Conservation (phyloP, 768 basidiomycete species). For the Sarcomyxa edulis region DNA sequence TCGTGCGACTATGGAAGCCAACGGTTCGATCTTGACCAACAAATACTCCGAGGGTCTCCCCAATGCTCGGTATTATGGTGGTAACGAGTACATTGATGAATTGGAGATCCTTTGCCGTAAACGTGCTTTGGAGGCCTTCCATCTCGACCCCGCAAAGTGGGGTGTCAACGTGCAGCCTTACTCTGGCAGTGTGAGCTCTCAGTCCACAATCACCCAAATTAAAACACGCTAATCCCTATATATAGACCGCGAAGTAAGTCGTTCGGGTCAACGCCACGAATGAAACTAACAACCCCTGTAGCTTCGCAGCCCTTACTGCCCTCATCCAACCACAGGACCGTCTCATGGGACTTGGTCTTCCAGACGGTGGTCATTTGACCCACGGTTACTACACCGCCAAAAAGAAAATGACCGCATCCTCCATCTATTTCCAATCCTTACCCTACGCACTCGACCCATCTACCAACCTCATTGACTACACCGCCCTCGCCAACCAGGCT, state of each 20-base stretch:
- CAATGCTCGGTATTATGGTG: constrained; percentile 94
- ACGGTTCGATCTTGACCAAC: constrained; percentile 98
- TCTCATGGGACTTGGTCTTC: constrained; percentile 97
- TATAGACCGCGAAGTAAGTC: constrained; percentile 81
- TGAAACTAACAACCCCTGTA: constrained; percentile 21
- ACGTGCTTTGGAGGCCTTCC: constrained; percentile 93
- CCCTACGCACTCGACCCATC: constrained; percentile 83
- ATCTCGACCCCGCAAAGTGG: constrained; percentile 90
- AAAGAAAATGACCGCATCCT: constrained; percentile 99
- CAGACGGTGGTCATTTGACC: constrained; percentile 95
- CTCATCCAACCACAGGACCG: constrained; percentile 96
- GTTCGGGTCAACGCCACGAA: not conserved
- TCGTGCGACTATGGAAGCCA: constrained; percentile 93
- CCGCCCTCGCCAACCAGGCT: constrained; percentile 73
- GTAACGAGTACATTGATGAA: constrained; percentile 97
- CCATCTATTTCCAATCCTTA: constrained; percentile 99
- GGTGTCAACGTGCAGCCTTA: constrained; percentile 99
- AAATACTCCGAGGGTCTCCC: constrained; percentile 99
- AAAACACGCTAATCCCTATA: not conserved
- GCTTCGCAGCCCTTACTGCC: constrained; percentile 95
- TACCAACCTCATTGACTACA: constrained; percentile 89
- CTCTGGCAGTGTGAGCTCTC: constrained; percentile 72
- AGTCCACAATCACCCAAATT: not conserved
- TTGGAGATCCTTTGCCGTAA: constrained; percentile 93
- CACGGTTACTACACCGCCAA: constrained; percentile 99